These are phyloP conservation scores for Zymoseptoria passerinii DNA, from an alignment of 2,329 filamentous ascomycete species.

Conservation along the genomic window DNA sequence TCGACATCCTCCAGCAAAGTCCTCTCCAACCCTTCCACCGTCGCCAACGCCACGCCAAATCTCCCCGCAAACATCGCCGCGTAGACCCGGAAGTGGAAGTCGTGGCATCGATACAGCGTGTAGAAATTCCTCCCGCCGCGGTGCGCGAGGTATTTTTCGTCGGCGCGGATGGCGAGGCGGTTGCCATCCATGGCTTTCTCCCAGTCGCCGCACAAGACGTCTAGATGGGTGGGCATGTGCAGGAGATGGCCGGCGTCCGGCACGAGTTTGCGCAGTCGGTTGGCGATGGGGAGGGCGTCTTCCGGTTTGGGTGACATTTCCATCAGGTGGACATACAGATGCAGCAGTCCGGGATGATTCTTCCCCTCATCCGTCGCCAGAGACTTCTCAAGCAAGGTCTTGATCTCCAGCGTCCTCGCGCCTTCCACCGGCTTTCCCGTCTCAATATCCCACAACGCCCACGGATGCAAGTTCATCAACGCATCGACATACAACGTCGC, in stretches of 20 bases:
- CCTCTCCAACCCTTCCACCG: slow-evolving; percentile 50
- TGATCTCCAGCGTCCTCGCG: slow-evolving; percentile 51
- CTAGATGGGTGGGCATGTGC: slow-evolving; percentile 72
- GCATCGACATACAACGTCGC: slow-evolving; percentile 56
- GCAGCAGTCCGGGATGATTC: slow-evolving; percentile 60
- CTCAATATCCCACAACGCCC: slow-evolving; percentile 55
- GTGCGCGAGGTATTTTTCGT: slow-evolving; percentile 55
- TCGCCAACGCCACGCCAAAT: slow-evolving; percentile 53
- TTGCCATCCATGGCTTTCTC: slow-evolving; percentile 59
- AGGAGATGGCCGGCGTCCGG: slow-evolving; percentile 63
- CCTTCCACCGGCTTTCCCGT: slow-evolving; percentile 49
- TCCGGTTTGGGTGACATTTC: slow-evolving; percentile 66
- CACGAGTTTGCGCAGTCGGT: slow-evolving; percentile 55
- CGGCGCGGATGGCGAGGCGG: slow-evolving; percentile 55
- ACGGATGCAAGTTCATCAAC: slow-evolving; percentile 58
- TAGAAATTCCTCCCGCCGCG: slow-evolving; percentile 63
- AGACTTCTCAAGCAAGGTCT: slow-evolving; percentile 50
- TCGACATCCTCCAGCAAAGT: slow-evolving; percentile 57
- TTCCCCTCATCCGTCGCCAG: slow-evolving; percentile 43
- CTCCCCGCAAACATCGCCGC: slow-evolving; percentile 70
- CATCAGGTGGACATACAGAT: slow-evolving; percentile 70
- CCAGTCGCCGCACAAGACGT: slow-evolving; percentile 66
- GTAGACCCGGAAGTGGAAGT: slow-evolving; percentile 69
- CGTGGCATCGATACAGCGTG: slow-evolving; percentile 64
- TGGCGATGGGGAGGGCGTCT: slow-evolving; percentile 50